phyloP scores from a whole-genome alignment of 768 basidiomycete species.

The Gelatoporia subvermispora region DNA sequence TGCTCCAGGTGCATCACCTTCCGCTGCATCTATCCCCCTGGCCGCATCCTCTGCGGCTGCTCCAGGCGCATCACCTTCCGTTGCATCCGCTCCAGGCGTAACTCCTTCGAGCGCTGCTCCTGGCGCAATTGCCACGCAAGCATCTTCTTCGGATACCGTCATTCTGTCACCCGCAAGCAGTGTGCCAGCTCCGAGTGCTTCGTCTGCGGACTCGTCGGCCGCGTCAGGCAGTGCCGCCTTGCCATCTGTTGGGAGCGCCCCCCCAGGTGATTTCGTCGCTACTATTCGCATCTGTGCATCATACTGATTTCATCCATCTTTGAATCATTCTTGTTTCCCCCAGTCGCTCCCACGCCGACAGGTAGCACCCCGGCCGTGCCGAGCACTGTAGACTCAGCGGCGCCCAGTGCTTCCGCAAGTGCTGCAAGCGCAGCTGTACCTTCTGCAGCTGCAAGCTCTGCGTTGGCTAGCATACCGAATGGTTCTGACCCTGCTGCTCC shows the following conservation, averaged over 20 bases:
- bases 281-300: too few relatives aligned
- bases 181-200: conserved; percentile 2
- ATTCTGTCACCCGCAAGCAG: too few relatives aligned
- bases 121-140: not conserved
- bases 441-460: conserved; percentile 6
- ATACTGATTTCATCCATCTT: too few relatives aligned
- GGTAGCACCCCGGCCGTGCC: too few relatives aligned
- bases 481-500: conserved; percentile 7
- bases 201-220: not conserved
- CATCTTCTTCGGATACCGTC: not conserved
- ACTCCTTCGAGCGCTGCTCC: not conserved
- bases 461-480: conserved; percentile 10
- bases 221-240: not conserved
- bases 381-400: not conserved
- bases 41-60: not conserved
- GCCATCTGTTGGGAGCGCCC: too few relatives aligned
- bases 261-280: too few relatives aligned
- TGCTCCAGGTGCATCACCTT: conserved; percentile 1
- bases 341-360: too few relatives aligned
- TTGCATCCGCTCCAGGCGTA: conserved; percentile 6
- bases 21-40: conserved; percentile 6
- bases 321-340: too few relatives aligned
- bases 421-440: not conserved
- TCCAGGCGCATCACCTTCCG: conserved; percentile 3
- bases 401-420: conserved; percentile 5